Base-by-base conservation (phyloP, 2,329 filamentous ascomycete species). In the Hymenotorrendiella dingleyae region DNA sequence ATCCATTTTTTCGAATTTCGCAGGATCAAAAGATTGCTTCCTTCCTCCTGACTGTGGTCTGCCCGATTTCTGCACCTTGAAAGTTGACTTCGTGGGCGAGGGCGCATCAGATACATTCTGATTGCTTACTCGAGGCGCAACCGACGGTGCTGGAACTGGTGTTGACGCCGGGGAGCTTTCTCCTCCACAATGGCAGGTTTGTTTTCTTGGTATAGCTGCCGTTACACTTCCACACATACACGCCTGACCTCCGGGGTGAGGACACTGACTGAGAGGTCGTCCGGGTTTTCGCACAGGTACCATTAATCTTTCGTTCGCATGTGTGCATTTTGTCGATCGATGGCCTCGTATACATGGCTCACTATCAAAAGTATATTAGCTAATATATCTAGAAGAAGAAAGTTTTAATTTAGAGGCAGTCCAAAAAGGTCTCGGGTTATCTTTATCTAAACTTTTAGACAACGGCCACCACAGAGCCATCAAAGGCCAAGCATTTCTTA, bases 321-420 rank as follows among this genome's bases (percentile, higher is more conserved):
- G 83, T 36, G 75, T 80, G 63, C 83, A 87, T 68, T 84, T 85
- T 40, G 82, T 85, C 22, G 83, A 86, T 55, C 83, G 79, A 63
- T 87, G 83, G 43, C 83, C 83, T 57, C 82, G 79, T 54, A 86
- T 86, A 61, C 83, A 86, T 58, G 82, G 82, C 70, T 78, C 78
- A 64, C 82, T 86, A 54, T 26, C 36, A 12, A 36, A 5, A 40
- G 10, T 35, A 36, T 5, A 43, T 59, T 37, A 60, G 54, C 46
- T 29, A 29, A 22, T 23, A 17, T 8, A 37, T 29, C 33, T n/a
- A n/a, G n/a, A n/a, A n/a, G n/a, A n/a, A n/a, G n/a, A n/a, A n/a
- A n/a, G n/a, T n/a, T n/a, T n/a, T n/a, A n/a, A n/a, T n/a, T n/a
- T n/a, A n/a, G n/a, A n/a, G n/a, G n/a, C n/a, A n/a, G n/a, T n/a